Base-by-base conservation (phyloP, 192 early-diverging fungal species). In the Linnemannia elongata region DNA sequence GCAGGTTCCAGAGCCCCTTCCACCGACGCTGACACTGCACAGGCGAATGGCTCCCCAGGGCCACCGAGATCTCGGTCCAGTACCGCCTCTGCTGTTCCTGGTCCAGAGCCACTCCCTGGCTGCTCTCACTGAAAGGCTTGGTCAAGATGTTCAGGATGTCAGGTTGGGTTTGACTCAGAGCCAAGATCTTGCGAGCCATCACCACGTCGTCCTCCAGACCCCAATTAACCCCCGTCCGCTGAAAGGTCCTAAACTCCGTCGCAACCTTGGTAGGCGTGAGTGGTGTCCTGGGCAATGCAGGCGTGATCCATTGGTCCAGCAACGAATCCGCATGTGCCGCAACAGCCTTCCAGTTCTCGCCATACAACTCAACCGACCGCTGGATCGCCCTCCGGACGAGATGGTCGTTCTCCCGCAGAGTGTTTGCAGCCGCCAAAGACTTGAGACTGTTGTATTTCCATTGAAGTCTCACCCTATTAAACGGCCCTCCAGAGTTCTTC, bases 341-440 rank as follows among this genome's bases (percentile, higher is more conserved):
- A 18, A 87, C 79, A 24, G 52, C 81, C 20, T 66, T 77, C 84
- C 84, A 87, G 76, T 87, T 87, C 70, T 87, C 84, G 30, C 79
- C 84, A 78, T 87, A 87, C 24, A 87, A 24, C 60, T 87, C 84
- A 2, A 81, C 84, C 20, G 71, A 39, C 9, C 84, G 79, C 2
- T 63, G 75, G 15, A 87, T 69, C 0, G 79, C 79, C 13, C 42
- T 54, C 52, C 70, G 36, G 0, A 78, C 2, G 20, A 74, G 36
- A 1, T 42, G 24, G n/a, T 69, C 33, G 17, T 77, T 80, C 47
- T 76, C 30, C 0, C 42, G 41, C 9, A 80, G 20, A 10, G 44
- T 36, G 41, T 42, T 73, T 13, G 13, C 36, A 7, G 47, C 38
- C 33, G 54, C 22, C 7, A 57, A 12, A 6, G 45, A 20, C 72